Conservation (phyloP, 2,329 filamentous ascomycete genomes). For the Colletotrichum cuscutae region DNA sequence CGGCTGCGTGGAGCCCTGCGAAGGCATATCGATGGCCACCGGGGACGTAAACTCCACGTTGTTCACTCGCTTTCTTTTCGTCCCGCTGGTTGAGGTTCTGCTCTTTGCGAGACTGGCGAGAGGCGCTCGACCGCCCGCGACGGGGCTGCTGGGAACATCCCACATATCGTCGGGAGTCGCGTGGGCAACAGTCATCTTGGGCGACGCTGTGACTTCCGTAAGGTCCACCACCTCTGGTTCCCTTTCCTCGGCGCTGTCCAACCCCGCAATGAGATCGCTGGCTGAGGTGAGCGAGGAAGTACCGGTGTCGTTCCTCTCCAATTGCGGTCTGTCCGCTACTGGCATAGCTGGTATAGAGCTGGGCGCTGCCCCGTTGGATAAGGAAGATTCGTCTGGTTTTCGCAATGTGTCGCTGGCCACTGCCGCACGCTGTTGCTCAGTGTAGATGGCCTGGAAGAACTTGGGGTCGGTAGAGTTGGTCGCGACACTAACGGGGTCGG, state of each 20-base stretch:
- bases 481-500: conserved; percentile 40
- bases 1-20: conserved; percentile 19
- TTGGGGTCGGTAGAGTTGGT: conserved; percentile 58
- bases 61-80: conserved; percentile 26
- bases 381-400: not conserved
- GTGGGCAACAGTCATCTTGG: conserved; percentile 38
- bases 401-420: not conserved
- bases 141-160: conserved; percentile 57
- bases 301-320: conserved; percentile 3
- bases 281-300: conserved; percentile 39
- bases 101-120: not conserved
- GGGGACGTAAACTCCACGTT: conserved; percentile 19
- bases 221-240: conserved; percentile 36
- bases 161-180: conserved; percentile 47
- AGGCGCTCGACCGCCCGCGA: conserved; percentile 33
- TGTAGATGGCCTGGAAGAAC: conserved; percentile 59
- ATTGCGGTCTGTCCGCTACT: not conserved
- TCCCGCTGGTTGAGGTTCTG: conserved; percentile 4
- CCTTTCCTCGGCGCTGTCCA: conserved; percentile 18
- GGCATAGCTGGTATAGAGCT: not conserved
- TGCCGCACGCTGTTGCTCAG: conserved; percentile 53
- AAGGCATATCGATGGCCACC: conserved; percentile 5
- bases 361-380: not conserved
- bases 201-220: conserved; percentile 46
- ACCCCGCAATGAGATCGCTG: conserved; percentile 40